phyloP scores from a whole-genome alignment of 129 eudicot genomes.

The Dittrichia graveolens region DNA sequence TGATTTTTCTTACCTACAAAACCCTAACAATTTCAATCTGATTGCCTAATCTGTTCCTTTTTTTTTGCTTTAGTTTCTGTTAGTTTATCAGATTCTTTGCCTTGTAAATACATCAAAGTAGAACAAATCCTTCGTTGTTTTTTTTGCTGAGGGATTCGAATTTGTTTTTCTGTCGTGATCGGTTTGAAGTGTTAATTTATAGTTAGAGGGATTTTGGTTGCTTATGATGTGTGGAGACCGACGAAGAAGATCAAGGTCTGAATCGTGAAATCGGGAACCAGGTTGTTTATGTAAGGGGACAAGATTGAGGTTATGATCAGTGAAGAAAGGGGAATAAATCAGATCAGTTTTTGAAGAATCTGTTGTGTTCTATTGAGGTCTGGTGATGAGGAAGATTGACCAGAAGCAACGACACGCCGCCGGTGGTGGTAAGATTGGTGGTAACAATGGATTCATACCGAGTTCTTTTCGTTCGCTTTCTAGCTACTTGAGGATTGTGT shows the following conservation, averaged over 20 bases:
- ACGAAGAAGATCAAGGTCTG: not conserved
- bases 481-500: slow-evolving; percentile 71
- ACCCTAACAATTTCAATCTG: slow-evolving; percentile 32
- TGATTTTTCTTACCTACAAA: slow-evolving; percentile 6
- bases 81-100: slow-evolving; percentile 35
- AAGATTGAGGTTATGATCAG: slow-evolving; percentile 50
- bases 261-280: slow-evolving; percentile 9
- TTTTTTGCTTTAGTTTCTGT: not conserved
- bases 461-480: slow-evolving; percentile 70
- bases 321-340: slow-evolving; percentile 27
- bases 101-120: slow-evolving; percentile 34
- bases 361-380: slow-evolving; percentile 15
- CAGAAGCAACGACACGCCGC: slow-evolving; percentile 43
- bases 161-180: slow-evolving; percentile 32
- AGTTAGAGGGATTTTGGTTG: not conserved
- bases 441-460: slow-evolving; percentile 65
- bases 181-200: not conserved
- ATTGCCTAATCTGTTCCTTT: not conserved
- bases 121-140: slow-evolving; percentile 25
- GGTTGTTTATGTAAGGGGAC: not conserved
- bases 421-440: slow-evolving; percentile 35
- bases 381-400: slow-evolving; percentile 77
- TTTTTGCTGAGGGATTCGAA: slow-evolving; percentile 29
- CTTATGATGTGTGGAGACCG: no score
- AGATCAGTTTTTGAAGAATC: not conserved